These are phyloP conservation scores for Rhizopogon roseolus DNA, from an alignment of 768 basidiomycete genomes.

Conservation along the genomic window DNA sequence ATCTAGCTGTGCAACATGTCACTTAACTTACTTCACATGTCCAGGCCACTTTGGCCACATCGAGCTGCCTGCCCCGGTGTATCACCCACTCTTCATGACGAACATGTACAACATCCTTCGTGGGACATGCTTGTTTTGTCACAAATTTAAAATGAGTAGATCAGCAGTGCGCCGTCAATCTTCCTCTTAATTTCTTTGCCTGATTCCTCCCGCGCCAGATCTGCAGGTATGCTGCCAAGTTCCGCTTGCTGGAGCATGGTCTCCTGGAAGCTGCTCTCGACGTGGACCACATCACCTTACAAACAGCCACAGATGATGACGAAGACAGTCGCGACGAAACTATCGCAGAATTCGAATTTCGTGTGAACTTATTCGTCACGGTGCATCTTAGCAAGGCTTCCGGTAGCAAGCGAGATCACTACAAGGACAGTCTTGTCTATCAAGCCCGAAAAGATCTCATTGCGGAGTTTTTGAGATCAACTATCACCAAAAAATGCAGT, in stretches of 20 bases:
- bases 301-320: constrained; percentile 22
- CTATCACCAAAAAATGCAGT: constrained; percentile 69
- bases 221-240: constrained; percentile 79
- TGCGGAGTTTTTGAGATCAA: constrained; percentile 69
- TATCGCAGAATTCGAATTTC: constrained; percentile 52
- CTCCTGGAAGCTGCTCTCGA: constrained; percentile 76
- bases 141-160: constrained; percentile 78
- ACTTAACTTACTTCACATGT: constrained; percentile 88
- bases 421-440: constrained; percentile 87
- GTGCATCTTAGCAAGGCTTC: constrained; percentile 40
- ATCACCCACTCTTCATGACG: constrained; percentile 92
- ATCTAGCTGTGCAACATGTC: constrained; percentile 87
- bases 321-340: constrained; percentile 52
- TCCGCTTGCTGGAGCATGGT: constrained; percentile 86
- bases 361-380: constrained; percentile 63
- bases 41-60: constrained; percentile 99
- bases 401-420: constrained; percentile 67
- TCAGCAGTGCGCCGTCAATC: constrained; percentile 48
- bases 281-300: constrained; percentile 63
- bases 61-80: constrained; percentile 91
- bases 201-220: constrained; percentile 39
- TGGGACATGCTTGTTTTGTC: constrained; percentile 90
- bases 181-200: constrained; percentile 8
- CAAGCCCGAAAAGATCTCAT: constrained; percentile 83
- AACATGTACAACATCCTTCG: constrained; percentile 87